These are phyloP conservation scores for Carex cristatella DNA, from an alignment of 176 grass and related monocot genomes.

Conservation along the genomic window DNA sequence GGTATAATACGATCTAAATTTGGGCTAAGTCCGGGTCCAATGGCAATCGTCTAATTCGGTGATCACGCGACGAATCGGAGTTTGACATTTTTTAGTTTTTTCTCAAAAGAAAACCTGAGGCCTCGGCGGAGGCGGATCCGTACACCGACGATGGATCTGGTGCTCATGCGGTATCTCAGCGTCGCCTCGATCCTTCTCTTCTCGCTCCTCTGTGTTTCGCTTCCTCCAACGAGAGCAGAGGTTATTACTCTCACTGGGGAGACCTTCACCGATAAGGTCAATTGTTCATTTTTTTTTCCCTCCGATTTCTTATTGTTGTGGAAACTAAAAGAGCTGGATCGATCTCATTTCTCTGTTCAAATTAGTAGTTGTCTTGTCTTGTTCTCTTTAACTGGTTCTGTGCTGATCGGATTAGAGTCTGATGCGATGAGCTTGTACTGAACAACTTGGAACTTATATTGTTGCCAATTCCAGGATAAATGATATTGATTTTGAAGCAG, in stretches of 20 bases:
- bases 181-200: constrained; percentile 2
- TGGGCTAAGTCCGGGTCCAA: background rate
- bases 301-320: background rate
- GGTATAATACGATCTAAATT: background rate
- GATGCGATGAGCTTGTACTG: background rate
- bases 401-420: background rate
- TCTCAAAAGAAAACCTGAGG: background rate
- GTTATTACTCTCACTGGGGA: constrained; percentile 84
- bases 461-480: background rate
- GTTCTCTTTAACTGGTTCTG: background rate
- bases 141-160: constrained; percentile 44
- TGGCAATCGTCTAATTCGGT: background rate
- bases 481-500: background rate
- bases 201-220: constrained; percentile 5
- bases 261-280: constrained; percentile 86
- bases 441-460: background rate
- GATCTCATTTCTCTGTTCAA: background rate
- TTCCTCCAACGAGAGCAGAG: constrained; percentile 38
- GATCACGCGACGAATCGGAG: background rate
- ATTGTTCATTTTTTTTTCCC: background rate
- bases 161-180: constrained; percentile 21
- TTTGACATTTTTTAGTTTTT: background rate
- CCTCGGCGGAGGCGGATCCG: background rate
- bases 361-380: background rate
- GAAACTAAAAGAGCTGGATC: background rate